These are phyloP conservation scores for Penicillium lagena DNA, from an alignment of 495 filamentous ascomycete genomes.

Conservation along the genomic window DNA sequence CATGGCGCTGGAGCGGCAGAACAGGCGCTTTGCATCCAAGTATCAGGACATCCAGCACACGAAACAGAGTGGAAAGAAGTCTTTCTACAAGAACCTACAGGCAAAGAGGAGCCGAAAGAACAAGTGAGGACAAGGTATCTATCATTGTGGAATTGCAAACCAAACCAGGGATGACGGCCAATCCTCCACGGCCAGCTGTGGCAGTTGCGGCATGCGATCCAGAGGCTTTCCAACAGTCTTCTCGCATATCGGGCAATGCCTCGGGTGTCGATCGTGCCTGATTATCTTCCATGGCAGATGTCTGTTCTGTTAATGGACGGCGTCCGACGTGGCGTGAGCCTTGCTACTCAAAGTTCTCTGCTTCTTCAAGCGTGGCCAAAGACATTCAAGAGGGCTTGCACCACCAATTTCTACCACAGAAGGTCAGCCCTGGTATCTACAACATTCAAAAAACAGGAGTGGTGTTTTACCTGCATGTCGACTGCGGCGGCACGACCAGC, in stretches of 20 bases:
- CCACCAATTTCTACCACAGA: constrained; percentile 31
- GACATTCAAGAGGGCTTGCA: constrained; percentile 25
- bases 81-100: constrained; percentile 61
- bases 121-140: constrained; percentile 12
- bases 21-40: constrained; percentile 60
- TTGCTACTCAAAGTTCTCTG: too few species aligned
- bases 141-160: too few species aligned
- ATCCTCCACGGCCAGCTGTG: too few species aligned
- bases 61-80: constrained; percentile 68
- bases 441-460: background rate
- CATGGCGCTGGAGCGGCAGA: constrained; percentile 55
- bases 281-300: too few species aligned
- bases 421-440: constrained; percentile 9
- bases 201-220: too few species aligned
- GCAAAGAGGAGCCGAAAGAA: constrained; percentile 44
- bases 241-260: too few species aligned
- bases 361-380: constrained; percentile 5
- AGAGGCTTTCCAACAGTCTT: too few species aligned
- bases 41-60: constrained; percentile 60
- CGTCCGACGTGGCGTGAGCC: too few species aligned
- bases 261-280: too few species aligned
- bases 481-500: constrained; percentile 54
- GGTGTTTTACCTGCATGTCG: constrained; percentile 58
- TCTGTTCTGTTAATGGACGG: too few species aligned
- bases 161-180: too few species aligned